Conservation (phyloP, 805 yeast genomes). For the Komagataella phaffii region DNA sequence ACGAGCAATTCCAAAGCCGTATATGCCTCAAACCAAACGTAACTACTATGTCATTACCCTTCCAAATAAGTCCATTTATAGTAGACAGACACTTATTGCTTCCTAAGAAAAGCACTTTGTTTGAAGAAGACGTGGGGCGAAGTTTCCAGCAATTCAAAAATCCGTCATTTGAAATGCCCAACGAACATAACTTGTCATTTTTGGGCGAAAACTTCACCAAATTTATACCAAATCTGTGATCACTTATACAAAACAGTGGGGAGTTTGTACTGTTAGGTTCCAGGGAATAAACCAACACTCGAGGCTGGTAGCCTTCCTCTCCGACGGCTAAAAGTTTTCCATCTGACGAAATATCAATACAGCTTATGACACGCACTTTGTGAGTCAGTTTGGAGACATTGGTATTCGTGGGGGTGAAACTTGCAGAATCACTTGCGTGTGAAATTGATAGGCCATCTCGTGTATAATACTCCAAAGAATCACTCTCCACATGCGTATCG, state of each 20-base stretch:
- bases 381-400: constrained; percentile 11
- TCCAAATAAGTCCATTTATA: constrained; percentile 45
- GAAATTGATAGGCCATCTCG: neutral
- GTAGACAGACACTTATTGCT: constrained; percentile 52
- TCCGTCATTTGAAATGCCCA: constrained; percentile 63
- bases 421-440: neutral
- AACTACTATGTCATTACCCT: constrained; percentile 27
- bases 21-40: constrained; percentile 52
- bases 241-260: constrained; percentile 43
- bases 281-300: constrained; percentile 45
- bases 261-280: constrained; percentile 29
- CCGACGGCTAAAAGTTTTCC: constrained; percentile 49
- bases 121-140: constrained; percentile 8
- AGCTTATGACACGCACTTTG: constrained; percentile 37
- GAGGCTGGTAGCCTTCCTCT: constrained; percentile 57
- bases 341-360: constrained; percentile 47
- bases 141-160: constrained; percentile 46
- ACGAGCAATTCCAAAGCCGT: constrained; percentile 38
- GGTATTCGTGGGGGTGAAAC: neutral
- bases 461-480: neutral
- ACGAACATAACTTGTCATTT: constrained; percentile 39
- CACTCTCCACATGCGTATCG: constrained; percentile 4
- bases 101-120: constrained; percentile 22
- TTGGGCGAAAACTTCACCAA: constrained; percentile 44
- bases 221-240: constrained; percentile 55